These are phyloP conservation scores for Haplosporangium sp. DNA, from an alignment of 371 early-diverging fungal genomes.

Conservation along the genomic window DNA sequence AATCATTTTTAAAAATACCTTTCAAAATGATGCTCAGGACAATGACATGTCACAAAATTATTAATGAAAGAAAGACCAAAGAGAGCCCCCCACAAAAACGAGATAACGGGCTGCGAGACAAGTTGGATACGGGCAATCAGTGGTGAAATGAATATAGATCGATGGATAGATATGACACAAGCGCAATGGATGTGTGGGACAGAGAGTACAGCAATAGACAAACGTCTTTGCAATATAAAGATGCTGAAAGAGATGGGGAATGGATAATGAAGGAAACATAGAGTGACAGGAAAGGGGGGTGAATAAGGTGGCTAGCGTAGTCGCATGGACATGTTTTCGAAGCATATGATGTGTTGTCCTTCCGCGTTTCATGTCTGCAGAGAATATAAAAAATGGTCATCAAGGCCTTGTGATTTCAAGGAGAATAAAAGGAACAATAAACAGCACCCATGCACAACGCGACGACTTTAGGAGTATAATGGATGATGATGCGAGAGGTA, in stretches of 20 bases:
- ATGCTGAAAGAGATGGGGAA: neutral
- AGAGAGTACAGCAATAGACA: neutral
- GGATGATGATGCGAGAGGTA: neutral
- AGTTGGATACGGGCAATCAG: too few species aligned
- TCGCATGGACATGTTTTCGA: neutral
- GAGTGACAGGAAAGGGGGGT: too few species aligned
- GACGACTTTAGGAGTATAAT: conserved; percentile 4
- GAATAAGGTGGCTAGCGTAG: neutral
- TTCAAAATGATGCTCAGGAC: too few species aligned
- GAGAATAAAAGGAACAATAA: conserved; percentile 1
- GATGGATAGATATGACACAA: neutral
- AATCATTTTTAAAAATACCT: too few species aligned
- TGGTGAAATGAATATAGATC: neutral
- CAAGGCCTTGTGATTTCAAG: conserved; percentile 4
- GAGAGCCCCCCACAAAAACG: neutral
- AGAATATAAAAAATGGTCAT: neutral
- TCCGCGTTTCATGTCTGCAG: conserved; percentile 24
- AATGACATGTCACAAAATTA: too few species aligned
- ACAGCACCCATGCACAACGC: too few species aligned
- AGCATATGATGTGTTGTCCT: conserved; percentile 5
- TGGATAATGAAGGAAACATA: neutral
- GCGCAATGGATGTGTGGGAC: neutral
- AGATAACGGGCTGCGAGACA: neutral
- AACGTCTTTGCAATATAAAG: neutral
- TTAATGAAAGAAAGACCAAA: too few species aligned